phyloP scores from a whole-genome alignment of 768 basidiomycete species.

The Tylopilus rubrobrunneus region DNA sequence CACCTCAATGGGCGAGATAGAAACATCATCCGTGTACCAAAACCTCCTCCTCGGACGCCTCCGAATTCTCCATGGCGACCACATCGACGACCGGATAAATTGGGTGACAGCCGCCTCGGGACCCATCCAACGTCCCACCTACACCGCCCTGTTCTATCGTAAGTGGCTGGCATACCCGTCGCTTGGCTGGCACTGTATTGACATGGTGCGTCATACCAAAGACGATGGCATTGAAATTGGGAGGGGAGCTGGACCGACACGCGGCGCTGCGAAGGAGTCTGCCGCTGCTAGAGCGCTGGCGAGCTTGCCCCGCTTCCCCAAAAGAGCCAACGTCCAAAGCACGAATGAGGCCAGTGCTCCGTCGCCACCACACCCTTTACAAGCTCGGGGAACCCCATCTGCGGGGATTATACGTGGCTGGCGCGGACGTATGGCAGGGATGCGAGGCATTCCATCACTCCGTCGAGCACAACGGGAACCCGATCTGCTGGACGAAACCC shows the following conservation, averaged over 20 bases:
- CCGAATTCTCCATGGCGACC: background rate
- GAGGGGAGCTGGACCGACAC: slow-evolving; percentile 9
- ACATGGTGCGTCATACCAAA: background rate
- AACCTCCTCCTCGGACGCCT: background rate
- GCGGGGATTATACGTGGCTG: background rate
- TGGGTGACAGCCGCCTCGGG: slow-evolving; percentile 8
- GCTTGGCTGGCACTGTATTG: background rate
- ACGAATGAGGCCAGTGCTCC: background rate
- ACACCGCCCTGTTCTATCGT: slow-evolving; percentile 8
- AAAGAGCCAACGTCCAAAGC: background rate
- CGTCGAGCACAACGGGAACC: background rate
- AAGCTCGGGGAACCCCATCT: background rate
- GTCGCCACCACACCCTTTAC: background rate
- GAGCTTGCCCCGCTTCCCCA: background rate
- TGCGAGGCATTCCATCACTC: background rate
- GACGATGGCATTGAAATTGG: slow-evolving; percentile 12
- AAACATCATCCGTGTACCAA: slow-evolving; percentile 4
- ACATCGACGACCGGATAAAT: background rate
- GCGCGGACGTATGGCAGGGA: background rate
- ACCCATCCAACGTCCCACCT: slow-evolving; percentile 4
- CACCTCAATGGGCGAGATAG: background rate
- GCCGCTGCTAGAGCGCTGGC: slow-evolving; percentile 11
- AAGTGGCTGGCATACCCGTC: background rate
- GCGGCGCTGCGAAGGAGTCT: slow-evolving; percentile 7
- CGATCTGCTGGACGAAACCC: background rate